Evolutionary conservation across 331 rosid species (phyloP).

Genomic region (Rhamnella rubrinervis): DNA sequence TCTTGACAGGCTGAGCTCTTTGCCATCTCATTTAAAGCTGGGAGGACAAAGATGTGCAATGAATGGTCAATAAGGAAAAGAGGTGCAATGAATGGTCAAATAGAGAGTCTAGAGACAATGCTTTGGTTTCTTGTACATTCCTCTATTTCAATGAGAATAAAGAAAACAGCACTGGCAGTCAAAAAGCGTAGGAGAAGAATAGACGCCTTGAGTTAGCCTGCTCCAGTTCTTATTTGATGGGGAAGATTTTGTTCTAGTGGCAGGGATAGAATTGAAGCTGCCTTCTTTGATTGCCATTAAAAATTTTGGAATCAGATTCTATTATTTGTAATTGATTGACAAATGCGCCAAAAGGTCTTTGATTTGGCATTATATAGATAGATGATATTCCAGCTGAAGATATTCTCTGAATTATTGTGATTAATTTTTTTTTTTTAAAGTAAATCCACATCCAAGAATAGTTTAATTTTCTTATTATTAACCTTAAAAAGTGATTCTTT

Average conservation of each 20-base stretch:
- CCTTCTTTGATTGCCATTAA: background rate
- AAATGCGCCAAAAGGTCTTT: too few relatives aligned
- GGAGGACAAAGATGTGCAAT: too few relatives aligned
- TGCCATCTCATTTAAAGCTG: too few relatives aligned
- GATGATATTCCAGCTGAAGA: too few relatives aligned
- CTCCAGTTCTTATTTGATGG: constrained; percentile 9
- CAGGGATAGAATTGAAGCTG: background rate
- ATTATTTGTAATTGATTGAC: background rate
- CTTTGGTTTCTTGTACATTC: too few relatives aligned
- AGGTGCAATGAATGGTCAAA: too few relatives aligned
- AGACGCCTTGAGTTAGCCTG: background rate
- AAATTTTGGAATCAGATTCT: constrained; percentile 39
- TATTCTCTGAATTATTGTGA: background rate
- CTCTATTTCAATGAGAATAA: too few relatives aligned
- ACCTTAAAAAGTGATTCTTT: background rate
- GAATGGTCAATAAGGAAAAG: too few relatives aligned
- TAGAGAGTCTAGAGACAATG: too few relatives aligned
- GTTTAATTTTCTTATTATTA: too few relatives aligned
- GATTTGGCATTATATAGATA: background rate
- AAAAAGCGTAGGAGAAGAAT: background rate
- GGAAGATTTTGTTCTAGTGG: constrained; percentile 27
- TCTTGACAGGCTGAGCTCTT: too few relatives aligned
- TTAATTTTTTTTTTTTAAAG: background rate
- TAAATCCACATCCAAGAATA: too few relatives aligned
- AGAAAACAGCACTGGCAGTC: background rate